Conservation (phyloP, 805 yeast genomes). For the Candida piceae region DNA sequence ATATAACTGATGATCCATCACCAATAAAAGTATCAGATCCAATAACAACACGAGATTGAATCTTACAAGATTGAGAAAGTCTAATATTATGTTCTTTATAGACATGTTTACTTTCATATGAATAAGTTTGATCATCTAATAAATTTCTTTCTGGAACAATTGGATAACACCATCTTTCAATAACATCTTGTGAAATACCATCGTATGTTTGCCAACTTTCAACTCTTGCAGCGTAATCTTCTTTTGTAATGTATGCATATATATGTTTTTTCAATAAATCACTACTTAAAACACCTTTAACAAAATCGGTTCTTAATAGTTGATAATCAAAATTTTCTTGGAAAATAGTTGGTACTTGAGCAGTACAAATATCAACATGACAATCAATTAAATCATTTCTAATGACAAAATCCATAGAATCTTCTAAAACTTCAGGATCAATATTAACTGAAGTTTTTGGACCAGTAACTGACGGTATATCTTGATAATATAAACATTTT, state of each 20-base stretch:
- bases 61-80: conserved; percentile 86
- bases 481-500: conserved; percentile 81
- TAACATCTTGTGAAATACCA: conserved; percentile 82
- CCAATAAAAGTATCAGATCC: conserved; percentile 77
- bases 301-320: conserved; percentile 77
- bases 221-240: conserved; percentile 90
- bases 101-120: conserved; percentile 78
- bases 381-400: conserved; percentile 95
- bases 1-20: conserved; percentile 58
- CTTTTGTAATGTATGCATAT: conserved; percentile 77
- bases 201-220: conserved; percentile 92
- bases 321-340: conserved; percentile 97
- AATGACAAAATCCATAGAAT: conserved; percentile 68
- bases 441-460: conserved; percentile 49
- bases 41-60: conserved; percentile 75
- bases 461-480: conserved; percentile 53
- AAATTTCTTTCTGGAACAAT: conserved; percentile 82
- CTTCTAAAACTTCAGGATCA: conserved; percentile 80
- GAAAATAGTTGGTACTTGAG: conserved; percentile 90
- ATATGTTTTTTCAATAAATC: conserved; percentile 88
- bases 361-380: conserved; percentile 91
- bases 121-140: conserved; percentile 63
- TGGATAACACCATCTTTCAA: conserved; percentile 92
- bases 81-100: conserved; percentile 88
- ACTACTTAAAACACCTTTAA: conserved; percentile 83